Percentiles rank a stretch among this genome's conserved stretches.
Evolutionary conservation across 2,329 filamentous ascomycete species (phyloP).

Genomic region (Penicillium capsulatum): DNA sequence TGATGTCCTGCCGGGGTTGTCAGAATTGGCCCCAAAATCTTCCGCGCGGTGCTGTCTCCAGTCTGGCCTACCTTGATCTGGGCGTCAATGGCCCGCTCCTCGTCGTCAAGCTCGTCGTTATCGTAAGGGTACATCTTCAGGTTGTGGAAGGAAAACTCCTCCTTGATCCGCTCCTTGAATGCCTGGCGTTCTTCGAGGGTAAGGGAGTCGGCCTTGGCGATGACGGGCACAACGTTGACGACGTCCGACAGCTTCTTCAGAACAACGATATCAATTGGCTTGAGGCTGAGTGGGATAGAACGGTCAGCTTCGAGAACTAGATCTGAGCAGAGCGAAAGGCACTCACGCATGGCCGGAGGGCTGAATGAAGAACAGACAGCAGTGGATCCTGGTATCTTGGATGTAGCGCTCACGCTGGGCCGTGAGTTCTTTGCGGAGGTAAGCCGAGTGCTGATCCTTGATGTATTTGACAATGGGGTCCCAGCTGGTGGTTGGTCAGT

Average conservation of each 20-base stretch:
- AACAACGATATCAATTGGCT: constrained; percentile 99
- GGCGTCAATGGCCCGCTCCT: constrained; percentile 87
- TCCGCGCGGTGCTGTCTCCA: not conserved
- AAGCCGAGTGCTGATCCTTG: constrained; percentile 99
- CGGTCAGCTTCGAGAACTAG: not conserved
- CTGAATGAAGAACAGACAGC: constrained; percentile 99
- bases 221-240: constrained; percentile 97
- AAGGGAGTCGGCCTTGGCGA: constrained; percentile 95
- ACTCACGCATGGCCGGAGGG: constrained; percentile 82
- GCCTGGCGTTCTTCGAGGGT: constrained; percentile 91
- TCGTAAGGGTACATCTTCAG: constrained; percentile 99
- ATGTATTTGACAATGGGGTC: constrained; percentile 99
- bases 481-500: constrained; percentile 56
- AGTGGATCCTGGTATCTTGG: constrained; percentile 98
- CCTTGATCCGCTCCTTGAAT: constrained; percentile 99
- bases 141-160: constrained; percentile 99
- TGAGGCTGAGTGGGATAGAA: constrained; percentile 52
- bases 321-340: not conserved
- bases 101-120: constrained; percentile 96
- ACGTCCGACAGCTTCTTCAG: constrained; percentile 99
- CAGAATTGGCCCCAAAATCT: not conserved
- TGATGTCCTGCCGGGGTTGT: constrained; percentile 64
- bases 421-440: constrained; percentile 98
- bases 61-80: constrained; percentile 79
- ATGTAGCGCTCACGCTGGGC: constrained; percentile 99